phyloP scores from a whole-genome alignment of 805 yeast genomes.

The Myxozyma sirexii region DNA sequence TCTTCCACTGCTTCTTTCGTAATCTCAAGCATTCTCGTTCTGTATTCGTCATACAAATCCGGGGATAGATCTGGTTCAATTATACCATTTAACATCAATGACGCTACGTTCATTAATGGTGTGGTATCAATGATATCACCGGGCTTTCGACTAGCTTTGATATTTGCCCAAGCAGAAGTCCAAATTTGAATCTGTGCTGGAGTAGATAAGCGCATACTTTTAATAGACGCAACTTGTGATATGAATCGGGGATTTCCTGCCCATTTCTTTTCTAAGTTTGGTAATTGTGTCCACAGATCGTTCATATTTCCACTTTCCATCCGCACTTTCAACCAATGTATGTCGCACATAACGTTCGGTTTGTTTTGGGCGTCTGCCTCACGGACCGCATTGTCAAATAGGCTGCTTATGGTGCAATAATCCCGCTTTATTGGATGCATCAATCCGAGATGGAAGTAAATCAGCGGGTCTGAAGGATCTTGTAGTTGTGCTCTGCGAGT shows the following conservation, averaged over 20 bases:
- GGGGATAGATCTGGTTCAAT: conserved; percentile 3
- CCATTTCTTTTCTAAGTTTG: not conserved
- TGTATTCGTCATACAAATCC: not conserved
- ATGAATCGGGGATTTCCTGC: not conserved
- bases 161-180: not conserved
- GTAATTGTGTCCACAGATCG: not conserved
- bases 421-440: not conserved
- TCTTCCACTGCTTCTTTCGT: not conserved
- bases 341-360: not conserved
- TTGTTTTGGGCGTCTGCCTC: too few relatives aligned
- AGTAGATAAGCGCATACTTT: not conserved
- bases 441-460: not conserved
- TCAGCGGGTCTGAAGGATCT: not conserved
- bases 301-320: not conserved
- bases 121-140: not conserved
- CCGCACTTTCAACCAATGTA: not conserved
- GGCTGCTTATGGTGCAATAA: not conserved
- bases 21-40: not conserved
- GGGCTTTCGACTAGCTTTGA: not conserved
- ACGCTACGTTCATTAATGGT: not conserved
- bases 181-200: not conserved
- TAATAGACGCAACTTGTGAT: not conserved
- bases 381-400: not conserved
- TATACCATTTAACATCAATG: not conserved
- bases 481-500: not conserved